These are phyloP conservation scores for Tolypocladium nubicola DNA, from an alignment of 2,329 filamentous ascomycete species.

Conservation along the genomic window DNA sequence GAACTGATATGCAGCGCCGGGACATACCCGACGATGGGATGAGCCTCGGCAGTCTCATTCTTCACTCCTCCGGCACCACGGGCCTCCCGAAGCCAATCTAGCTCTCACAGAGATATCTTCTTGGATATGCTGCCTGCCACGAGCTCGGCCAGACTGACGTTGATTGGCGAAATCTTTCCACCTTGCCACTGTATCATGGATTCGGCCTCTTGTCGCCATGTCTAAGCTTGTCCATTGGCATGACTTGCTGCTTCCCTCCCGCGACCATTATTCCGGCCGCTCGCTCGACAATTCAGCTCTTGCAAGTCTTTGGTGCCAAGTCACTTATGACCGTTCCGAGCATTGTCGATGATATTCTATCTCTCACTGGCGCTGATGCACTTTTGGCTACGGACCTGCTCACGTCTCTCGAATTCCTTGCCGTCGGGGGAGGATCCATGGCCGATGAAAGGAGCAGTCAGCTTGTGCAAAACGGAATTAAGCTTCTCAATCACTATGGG, in stretches of 20 bases:
- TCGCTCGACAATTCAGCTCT: constrained; percentile 10
- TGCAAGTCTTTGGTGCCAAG: constrained; percentile 6
- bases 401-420: constrained; percentile 15
- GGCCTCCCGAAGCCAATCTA: constrained; percentile 22
- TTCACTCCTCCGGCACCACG: constrained; percentile 23
- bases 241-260: constrained; percentile 14
- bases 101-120: constrained; percentile 16
- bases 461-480: constrained; percentile 10
- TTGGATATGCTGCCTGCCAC: constrained; percentile 17
- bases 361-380: constrained; percentile 3
- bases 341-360: constrained; percentile 19
- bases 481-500: constrained; percentile 22
- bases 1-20: too few species aligned
- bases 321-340: constrained; percentile 21
- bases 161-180: constrained; percentile 16
- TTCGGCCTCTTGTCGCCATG: constrained; percentile 18
- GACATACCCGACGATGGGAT: not conserved
- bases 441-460: constrained; percentile 9
- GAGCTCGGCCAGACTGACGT: constrained; percentile 7
- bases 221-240: constrained; percentile 14
- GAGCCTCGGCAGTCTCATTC: constrained; percentile 13
- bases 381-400: constrained; percentile 1
- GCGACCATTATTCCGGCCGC: constrained; percentile 12
- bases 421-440: constrained; percentile 17
- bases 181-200: constrained; percentile 20